These are phyloP conservation scores for Fusarium proliferatum DNA, from an alignment of 2,329 filamentous ascomycete genomes.

Conservation along the genomic window DNA sequence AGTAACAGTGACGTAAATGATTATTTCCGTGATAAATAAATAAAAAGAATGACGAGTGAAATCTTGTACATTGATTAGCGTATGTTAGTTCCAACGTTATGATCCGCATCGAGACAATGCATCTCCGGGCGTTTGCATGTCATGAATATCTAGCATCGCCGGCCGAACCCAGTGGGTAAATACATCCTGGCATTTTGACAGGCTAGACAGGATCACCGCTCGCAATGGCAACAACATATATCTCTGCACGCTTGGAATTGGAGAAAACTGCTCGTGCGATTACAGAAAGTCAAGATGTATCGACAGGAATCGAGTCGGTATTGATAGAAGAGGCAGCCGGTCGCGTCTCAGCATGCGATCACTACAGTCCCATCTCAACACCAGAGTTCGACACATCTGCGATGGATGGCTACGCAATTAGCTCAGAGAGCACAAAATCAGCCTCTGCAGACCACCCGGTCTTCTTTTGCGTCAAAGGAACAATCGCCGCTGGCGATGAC, in stretches of 20 bases:
- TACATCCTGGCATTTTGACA: not conserved
- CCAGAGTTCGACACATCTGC: slow-evolving; percentile 2
- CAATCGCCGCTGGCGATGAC: not conserved
- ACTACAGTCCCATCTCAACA: not conserved
- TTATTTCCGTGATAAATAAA: not conserved
- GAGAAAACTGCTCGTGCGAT: too few species aligned
- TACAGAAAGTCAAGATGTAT: not conserved
- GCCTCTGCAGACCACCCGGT: not conserved
- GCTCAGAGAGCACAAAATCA: not conserved
- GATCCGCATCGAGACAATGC: not conserved
- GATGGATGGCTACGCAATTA: not conserved
- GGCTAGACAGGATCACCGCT: too few species aligned
- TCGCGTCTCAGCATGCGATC: not conserved
- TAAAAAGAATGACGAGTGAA: not conserved
- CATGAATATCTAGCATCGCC: not conserved
- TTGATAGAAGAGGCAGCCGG: not conserved
- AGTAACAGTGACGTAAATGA: not conserved
- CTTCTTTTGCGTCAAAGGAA: not conserved
- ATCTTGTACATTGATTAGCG: not conserved
- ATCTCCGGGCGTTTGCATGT: not conserved
- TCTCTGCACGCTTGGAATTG: too few species aligned
- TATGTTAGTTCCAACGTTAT: not conserved
- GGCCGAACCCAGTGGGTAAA: not conserved
- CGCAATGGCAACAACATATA: not conserved
- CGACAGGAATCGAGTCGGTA: not conserved